Conservation (phyloP, 140 eudicot genomes). For the Cichorium intybus region DNA sequence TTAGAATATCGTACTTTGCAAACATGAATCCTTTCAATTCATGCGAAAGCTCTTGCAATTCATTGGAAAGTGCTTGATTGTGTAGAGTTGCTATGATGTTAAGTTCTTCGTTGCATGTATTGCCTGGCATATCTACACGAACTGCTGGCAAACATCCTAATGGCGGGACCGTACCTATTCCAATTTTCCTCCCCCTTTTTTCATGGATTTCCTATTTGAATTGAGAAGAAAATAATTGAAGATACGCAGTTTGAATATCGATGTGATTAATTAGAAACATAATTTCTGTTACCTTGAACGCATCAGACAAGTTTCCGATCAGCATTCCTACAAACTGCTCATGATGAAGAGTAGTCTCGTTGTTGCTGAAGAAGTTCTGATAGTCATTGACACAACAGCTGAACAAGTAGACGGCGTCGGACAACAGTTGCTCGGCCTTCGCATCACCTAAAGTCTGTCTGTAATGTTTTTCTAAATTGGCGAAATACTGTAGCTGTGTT, state of each 20-base stretch:
- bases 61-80: conserved; percentile 10
- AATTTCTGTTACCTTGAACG: conserved; percentile 23
- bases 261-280: neutral
- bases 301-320: conserved; percentile 38
- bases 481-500: conserved; percentile 33
- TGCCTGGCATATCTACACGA: conserved; percentile 9
- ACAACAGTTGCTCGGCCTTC: conserved; percentile 17
- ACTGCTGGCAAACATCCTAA: conserved; percentile 32
- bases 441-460: conserved; percentile 33
- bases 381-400: conserved; percentile 49
- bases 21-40: conserved; percentile 31
- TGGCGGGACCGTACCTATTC: conserved; percentile 12
- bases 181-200: conserved; percentile 37
- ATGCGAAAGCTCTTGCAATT: conserved; percentile 12
- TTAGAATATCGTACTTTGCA: conserved; percentile 22
- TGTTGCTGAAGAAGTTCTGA: conserved; percentile 12
- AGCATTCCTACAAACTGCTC: conserved; percentile 31
- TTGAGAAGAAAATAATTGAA: neutral
- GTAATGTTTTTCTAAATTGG: conserved; percentile 13
- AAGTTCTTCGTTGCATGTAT: conserved; percentile 19
- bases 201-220: neutral
- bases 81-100: conserved; percentile 17
- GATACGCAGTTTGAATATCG: no score
- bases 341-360: conserved; percentile 7
- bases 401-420: conserved; percentile 40